Evolutionary conservation across 1,139 yeast species (phyloP).

Genomic region (Wickerhamomyces sp.): DNA sequence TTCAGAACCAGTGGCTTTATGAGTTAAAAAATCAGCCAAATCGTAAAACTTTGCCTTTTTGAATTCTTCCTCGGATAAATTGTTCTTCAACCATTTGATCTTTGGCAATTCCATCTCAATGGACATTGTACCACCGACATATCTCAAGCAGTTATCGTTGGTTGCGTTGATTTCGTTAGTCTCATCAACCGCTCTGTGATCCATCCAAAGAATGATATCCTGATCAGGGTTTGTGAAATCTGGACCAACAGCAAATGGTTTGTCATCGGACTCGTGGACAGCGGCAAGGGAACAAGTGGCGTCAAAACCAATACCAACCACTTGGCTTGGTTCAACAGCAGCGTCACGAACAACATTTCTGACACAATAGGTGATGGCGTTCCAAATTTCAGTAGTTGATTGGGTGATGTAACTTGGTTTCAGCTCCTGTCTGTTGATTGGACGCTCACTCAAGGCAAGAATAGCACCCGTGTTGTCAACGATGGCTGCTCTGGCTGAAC

Average conservation of each 20-base stretch:
- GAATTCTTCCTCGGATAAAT: slow-evolving; percentile 62
- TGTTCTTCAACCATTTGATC: slow-evolving; percentile 90
- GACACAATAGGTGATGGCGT: slow-evolving; percentile 78
- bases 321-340: slow-evolving; percentile 58
- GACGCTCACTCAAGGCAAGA: slow-evolving; percentile 73
- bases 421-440: slow-evolving; percentile 71
- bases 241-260: slow-evolving; percentile 89
- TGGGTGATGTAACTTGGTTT: slow-evolving; percentile 73
- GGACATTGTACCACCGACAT: slow-evolving; percentile 97
- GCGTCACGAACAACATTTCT: slow-evolving; percentile 68
- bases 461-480: slow-evolving; percentile 82
- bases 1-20: slow-evolving; percentile 82
- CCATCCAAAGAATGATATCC: slow-evolving; percentile 95
- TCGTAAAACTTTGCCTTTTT: slow-evolving; percentile 79
- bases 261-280: slow-evolving; percentile 56
- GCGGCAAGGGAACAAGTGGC: slow-evolving; percentile 96
- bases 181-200: slow-evolving; percentile 90
- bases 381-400: slow-evolving; percentile 91
- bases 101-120: slow-evolving; percentile 98
- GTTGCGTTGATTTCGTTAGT: slow-evolving; percentile 78
- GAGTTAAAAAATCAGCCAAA: slow-evolving; percentile 85
- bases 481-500: slow-evolving; percentile 91
- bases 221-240: slow-evolving; percentile 68
- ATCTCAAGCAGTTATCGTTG: slow-evolving; percentile 71
- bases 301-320: slow-evolving; percentile 90